Evolutionary conservation across 768 basidiomycete species (phyloP).

Genomic region (Suillus subaureus): DNA sequence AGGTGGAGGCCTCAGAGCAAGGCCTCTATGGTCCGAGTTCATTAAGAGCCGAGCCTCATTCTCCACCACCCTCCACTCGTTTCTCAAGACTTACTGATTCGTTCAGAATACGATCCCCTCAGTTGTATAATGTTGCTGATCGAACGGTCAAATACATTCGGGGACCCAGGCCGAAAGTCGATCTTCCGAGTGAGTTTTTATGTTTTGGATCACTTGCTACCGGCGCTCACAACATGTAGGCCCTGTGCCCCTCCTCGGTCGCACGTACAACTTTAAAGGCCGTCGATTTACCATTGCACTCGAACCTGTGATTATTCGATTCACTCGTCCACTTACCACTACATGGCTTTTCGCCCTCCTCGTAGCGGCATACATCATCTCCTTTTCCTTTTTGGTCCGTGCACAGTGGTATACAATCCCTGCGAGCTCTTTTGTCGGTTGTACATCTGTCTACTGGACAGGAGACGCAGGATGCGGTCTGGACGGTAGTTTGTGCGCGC

Average conservation of each 20-base stretch:
- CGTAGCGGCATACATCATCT: constrained; percentile 64
- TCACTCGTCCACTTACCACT: constrained; percentile 53
- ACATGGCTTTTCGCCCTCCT: constrained; percentile 59
- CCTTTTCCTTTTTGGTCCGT: constrained; percentile 70
- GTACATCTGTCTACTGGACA: constrained; percentile 72
- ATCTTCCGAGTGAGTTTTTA: constrained; percentile 43
- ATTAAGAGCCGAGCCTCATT: not conserved
- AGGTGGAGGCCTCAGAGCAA: not conserved
- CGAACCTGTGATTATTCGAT: constrained; percentile 54
- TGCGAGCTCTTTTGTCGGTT: constrained; percentile 61
- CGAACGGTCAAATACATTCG: constrained; percentile 41
- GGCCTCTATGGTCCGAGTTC: not conserved
- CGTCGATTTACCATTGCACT: constrained; percentile 45
- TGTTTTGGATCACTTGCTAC: not conserved
- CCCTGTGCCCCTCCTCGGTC: constrained; percentile 56
- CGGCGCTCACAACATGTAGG: constrained; percentile 37
- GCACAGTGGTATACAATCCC: constrained; percentile 75
- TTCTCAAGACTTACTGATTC: constrained; percentile 13
- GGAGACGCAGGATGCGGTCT: constrained; percentile 74
- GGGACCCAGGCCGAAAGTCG: constrained; percentile 62
- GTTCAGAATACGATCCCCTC: constrained; percentile 16
- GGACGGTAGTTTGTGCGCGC: constrained; percentile 63
- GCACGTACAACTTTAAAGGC: constrained; percentile 43
- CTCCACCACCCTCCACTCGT: not conserved
- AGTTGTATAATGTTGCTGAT: constrained; percentile 15